Evolutionary conservation across 352 stramenopile genomes (phyloP).

Genomic region (Hyphochytrium catenoides): DNA sequence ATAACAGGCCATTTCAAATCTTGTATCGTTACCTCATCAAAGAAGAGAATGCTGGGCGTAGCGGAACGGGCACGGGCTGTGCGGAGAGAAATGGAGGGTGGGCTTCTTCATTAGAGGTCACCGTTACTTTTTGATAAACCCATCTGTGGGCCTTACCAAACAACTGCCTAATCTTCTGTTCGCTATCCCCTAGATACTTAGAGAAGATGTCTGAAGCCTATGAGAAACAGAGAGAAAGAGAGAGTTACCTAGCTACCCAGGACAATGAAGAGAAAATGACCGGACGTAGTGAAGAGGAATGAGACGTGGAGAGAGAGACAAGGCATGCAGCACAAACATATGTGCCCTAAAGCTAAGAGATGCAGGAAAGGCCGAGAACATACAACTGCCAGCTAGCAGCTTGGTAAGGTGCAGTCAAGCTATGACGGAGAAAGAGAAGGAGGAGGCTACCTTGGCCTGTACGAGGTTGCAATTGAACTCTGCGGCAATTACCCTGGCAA

Average conservation of each 20-base stretch:
- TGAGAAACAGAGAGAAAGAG: neutral
- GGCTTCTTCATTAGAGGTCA: neutral
- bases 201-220: slow-evolving; percentile 53
- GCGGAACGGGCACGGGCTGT: slow-evolving; percentile 31
- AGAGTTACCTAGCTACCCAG: too few relatives aligned
- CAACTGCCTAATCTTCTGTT: slow-evolving; percentile 41
- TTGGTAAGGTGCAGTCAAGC: too few relatives aligned
- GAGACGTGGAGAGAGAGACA: too few relatives aligned
- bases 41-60: slow-evolving; percentile 48
- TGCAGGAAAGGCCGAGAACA: too few relatives aligned
- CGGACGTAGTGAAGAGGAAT: too few relatives aligned
- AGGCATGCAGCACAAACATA: too few relatives aligned
- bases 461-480: slow-evolving; percentile 43
- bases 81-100: too few relatives aligned
- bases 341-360: too few relatives aligned
- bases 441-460: slow-evolving; percentile 32
- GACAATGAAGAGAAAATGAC: too few relatives aligned
- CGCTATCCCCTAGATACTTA: slow-evolving; percentile 63
- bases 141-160: slow-evolving; percentile 21
- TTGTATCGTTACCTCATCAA: slow-evolving; percentile 23
- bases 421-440: too few relatives aligned
- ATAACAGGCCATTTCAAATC: neutral
- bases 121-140: slow-evolving; percentile 1
- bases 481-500: slow-evolving; percentile 31
- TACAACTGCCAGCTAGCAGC: too few relatives aligned